These are phyloP conservation scores for Colletotrichum truncatum DNA, from an alignment of 2,329 filamentous ascomycete species.

Conservation along the genomic window DNA sequence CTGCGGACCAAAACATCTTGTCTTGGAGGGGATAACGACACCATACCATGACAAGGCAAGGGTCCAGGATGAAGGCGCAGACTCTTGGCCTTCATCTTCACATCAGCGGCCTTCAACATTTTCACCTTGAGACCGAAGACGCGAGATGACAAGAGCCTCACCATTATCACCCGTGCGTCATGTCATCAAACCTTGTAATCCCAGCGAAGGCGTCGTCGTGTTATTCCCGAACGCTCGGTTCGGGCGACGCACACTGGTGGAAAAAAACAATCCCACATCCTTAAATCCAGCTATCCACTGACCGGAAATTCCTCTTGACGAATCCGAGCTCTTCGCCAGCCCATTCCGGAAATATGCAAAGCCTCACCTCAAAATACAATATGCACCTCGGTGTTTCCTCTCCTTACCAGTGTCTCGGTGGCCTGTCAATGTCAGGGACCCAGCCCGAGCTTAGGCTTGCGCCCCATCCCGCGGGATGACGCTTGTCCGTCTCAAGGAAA, in stretches of 20 bases:
- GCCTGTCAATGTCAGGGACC: slow-evolving; percentile 1
- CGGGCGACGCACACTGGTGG: slow-evolving; percentile 11
- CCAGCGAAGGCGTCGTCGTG: not conserved
- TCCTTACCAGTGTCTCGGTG: not conserved
- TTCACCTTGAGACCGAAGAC: slow-evolving; percentile 12
- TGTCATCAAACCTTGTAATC: not conserved
- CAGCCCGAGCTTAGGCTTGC: not conserved
- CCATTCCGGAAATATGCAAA: slow-evolving; percentile 8
- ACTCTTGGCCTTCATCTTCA: not conserved
- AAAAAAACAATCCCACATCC: not conserved
- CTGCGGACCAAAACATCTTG: slow-evolving; percentile 12
- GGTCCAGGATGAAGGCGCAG: not conserved
- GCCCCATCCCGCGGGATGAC: slow-evolving; percentile 20
- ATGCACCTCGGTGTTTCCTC: slow-evolving; percentile 26
- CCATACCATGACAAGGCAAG: not conserved
- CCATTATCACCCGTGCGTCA: not conserved
- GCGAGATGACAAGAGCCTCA: slow-evolving; percentile 15
- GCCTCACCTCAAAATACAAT: not conserved
- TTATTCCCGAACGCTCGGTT: slow-evolving; percentile 18
- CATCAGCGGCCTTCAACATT: slow-evolving; percentile 11
- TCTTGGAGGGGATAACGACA: not conserved
- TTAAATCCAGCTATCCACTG: not conserved
- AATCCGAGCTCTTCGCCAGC: not conserved
- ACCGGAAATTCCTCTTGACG: not conserved
- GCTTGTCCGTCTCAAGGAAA: slow-evolving; percentile 14